Evolutionary conservation across 1,139 yeast species (phyloP).

Genomic region (Yamadazyma sp.): DNA sequence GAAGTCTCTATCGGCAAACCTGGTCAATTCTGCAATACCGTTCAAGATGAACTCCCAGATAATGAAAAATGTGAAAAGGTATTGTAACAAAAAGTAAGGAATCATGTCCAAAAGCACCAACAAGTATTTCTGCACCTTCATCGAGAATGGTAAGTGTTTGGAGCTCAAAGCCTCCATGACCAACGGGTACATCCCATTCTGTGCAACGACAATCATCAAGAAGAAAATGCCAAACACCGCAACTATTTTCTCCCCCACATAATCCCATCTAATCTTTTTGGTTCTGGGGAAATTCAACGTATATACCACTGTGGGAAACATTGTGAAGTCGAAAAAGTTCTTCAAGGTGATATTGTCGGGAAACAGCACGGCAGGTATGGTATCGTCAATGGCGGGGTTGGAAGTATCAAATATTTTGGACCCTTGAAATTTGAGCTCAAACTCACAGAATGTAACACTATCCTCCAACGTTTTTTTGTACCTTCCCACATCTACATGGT

Average conservation of each 20-base stretch:
- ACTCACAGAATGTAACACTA: constrained; percentile 61
- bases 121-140: constrained; percentile 54
- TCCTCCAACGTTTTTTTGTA: constrained; percentile 32
- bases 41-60: constrained; percentile 95
- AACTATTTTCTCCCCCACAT: constrained; percentile 65
- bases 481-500: constrained; percentile 25
- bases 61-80: constrained; percentile 76
- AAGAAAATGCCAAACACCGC: constrained; percentile 88
- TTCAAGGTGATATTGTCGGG: constrained; percentile 68
- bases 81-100: constrained; percentile 75
- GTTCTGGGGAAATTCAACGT: constrained; percentile 82
- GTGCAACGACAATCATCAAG: constrained; percentile 81
- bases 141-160: constrained; percentile 45
- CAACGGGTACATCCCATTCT: constrained; percentile 73
- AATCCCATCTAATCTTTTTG: constrained; percentile 62
- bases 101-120: constrained; percentile 69
- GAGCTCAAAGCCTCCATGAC: constrained; percentile 60
- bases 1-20: constrained; percentile 87
- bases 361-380: constrained; percentile 38
- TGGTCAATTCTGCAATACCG: constrained; percentile 82
- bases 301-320: constrained; percentile 91
- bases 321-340: constrained; percentile 74
- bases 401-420: constrained; percentile 20
- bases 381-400: constrained; percentile 19
- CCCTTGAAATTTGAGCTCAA: constrained; percentile 57